Evolutionary conservation across 1,139 yeast genomes (phyloP).

Genomic region (Pichia sp.): DNA sequence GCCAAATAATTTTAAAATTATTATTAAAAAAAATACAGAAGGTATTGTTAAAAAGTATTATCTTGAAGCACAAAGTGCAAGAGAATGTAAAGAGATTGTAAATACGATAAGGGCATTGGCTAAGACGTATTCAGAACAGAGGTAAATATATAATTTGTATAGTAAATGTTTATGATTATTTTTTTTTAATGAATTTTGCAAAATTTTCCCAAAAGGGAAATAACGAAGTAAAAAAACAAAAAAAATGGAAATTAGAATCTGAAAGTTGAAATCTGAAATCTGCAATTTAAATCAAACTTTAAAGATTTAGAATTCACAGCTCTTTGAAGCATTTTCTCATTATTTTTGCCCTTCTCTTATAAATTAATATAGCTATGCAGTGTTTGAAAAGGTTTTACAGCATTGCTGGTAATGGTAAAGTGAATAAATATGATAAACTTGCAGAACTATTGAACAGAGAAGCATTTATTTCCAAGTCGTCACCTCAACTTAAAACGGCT

Average conservation of each 20-base stretch:
- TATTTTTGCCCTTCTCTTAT: no score
- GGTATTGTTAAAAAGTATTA: constrained; percentile 68
- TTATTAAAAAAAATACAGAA: constrained; percentile 54
- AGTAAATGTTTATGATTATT: no score
- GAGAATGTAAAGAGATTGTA: constrained; percentile 71
- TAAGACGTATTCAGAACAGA: background rate
- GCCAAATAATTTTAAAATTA: constrained; percentile 75
- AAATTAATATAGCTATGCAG: background rate
- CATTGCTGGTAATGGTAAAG: background rate
- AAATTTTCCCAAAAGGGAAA: no score
- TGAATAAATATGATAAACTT: background rate
- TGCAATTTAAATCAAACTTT: no score
- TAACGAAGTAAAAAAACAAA: no score
- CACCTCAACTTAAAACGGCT: no score
- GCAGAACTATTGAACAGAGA: background rate
- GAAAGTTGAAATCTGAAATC: no score
- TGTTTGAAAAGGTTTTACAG: background rate
- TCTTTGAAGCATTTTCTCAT: no score
- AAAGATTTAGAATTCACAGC: no score
- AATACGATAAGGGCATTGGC: constrained; percentile 42
- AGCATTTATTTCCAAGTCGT: background rate
- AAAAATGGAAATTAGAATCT: no score
- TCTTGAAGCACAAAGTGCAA: constrained; percentile 62
- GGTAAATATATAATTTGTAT: no score
- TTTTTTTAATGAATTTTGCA: no score